A percentile compares a stretch with the other conserved stretches of the same genome.
phyloP scores from a whole-genome alignment of 129 eudicot genomes.

The Ambrosia trifida region DNA sequence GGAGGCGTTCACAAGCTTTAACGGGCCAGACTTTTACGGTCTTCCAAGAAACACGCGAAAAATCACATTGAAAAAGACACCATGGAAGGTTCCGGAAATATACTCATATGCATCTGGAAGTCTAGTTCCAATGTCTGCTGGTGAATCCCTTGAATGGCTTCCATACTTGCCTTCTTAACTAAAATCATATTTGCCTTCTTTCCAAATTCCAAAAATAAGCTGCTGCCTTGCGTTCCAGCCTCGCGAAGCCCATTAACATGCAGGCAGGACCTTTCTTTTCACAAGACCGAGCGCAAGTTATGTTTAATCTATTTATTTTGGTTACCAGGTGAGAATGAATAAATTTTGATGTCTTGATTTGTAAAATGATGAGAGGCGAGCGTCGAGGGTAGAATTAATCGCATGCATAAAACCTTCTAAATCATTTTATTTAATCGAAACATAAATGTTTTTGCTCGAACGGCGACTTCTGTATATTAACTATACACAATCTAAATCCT shows the following conservation, averaged over 20 bases:
- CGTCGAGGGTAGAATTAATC: no score
- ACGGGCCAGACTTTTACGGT: conserved; percentile 96
- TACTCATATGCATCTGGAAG: conserved; percentile 58
- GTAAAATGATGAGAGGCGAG: no score
- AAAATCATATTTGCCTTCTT: background rate
- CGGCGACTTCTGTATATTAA: no score
- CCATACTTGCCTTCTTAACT: conserved; percentile 35
- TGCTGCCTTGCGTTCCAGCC: background rate
- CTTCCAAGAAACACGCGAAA: conserved; percentile 82
- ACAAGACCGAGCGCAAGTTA: background rate
- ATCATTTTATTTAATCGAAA: no score
- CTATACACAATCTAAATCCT: background rate
- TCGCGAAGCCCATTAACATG: background rate
- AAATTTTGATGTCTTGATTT: no score
- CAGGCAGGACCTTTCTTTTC: background rate
- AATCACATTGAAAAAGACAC: conserved; percentile 57
- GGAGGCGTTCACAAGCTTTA: conserved; percentile 94
- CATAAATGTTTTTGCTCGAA: no score
- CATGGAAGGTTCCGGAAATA: conserved; percentile 84
- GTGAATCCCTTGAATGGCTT: conserved; percentile 79
- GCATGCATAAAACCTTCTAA: no score
- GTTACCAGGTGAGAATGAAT: background rate
- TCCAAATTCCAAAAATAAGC: background rate
- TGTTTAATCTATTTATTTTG: background rate
- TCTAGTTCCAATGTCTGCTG: conserved; percentile 92